phyloP scores from a whole-genome alignment of 2,329 filamentous ascomycete genomes.

The Aspergillus ibericus region DNA sequence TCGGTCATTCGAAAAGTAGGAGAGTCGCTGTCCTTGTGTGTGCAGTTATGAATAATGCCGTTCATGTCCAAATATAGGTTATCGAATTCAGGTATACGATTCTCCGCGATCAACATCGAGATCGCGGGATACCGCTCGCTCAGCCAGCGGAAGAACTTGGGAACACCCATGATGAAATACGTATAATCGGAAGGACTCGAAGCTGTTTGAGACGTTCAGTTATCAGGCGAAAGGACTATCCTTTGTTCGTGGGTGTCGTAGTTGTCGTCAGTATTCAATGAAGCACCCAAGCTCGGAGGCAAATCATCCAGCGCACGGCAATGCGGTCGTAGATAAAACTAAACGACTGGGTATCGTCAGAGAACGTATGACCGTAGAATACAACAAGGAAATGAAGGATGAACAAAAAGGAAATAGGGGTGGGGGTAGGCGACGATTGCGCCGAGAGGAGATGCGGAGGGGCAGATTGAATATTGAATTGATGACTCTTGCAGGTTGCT shows the following conservation, averaged over 20 bases:
- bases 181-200: constrained; percentile 3
- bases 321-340: constrained; percentile 17
- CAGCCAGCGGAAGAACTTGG: constrained; percentile 98
- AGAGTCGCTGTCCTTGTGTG: constrained; percentile 92
- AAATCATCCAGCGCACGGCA: constrained; percentile 16
- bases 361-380: constrained; percentile 17
- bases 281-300: constrained; percentile 22
- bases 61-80: constrained; percentile 92
- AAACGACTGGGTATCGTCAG: constrained; percentile 22
- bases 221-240: constrained; percentile 6
- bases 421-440: constrained; percentile 7
- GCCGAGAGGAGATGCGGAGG: constrained; percentile 1
- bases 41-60: constrained; percentile 99
- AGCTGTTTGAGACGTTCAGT: not conserved
- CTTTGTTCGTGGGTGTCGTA: constrained; percentile 22
- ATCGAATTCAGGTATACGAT: constrained; percentile 98
- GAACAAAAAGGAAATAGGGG: constrained; percentile 6
- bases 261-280: constrained; percentile 23
- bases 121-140: constrained; percentile 98
- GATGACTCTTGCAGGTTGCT: constrained; percentile 10
- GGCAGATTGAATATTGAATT: constrained; percentile 1
- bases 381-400: constrained; percentile 17
- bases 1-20: constrained; percentile 90
- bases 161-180: constrained; percentile 61
- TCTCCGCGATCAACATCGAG: constrained; percentile 97